A percentile compares a stretch with the other conserved stretches of the same genome.
Evolutionary conservation across 1,284 basidiomycete species (phyloP).

Genomic region (Heliocybe sulcata): DNA sequence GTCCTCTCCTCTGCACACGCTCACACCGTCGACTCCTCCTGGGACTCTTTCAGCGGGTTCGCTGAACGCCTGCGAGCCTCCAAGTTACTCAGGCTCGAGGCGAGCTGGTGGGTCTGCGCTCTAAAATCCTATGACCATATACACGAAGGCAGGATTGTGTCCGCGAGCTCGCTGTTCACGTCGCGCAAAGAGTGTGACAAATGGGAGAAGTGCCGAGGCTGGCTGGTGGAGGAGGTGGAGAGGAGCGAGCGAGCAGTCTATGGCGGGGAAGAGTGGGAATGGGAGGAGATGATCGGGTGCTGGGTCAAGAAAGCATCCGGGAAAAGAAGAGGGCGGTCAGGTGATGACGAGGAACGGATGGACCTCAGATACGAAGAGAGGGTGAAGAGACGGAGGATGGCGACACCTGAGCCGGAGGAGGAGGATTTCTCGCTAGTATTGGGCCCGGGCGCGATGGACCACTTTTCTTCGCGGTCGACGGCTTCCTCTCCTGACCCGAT

Average conservation of each 20-base stretch:
- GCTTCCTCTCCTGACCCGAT: neutral
- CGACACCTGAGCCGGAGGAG: neutral
- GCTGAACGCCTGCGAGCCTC: constrained; percentile 3
- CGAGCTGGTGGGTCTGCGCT: constrained; percentile 44
- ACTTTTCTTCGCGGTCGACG: neutral
- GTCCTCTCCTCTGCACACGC: neutral
- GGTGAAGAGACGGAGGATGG: neutral
- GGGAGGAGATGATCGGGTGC: constrained; percentile 35
- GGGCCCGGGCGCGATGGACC: neutral
- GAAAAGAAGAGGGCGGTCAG: constrained; percentile 3
- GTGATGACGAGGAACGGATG: neutral
- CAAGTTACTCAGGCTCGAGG: constrained; percentile 26
- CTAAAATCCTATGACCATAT: constrained; percentile 38
- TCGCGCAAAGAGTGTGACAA: constrained; percentile 15
- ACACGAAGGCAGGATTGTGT: constrained; percentile 11
- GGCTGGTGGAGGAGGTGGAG: constrained; percentile 39
- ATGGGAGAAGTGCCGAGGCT: constrained; percentile 22
- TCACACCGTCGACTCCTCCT: neutral
- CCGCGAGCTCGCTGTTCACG: neutral
- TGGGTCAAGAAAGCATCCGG: constrained; percentile 31
- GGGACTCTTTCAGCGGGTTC: neutral
- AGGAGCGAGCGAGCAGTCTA: constrained; percentile 42
- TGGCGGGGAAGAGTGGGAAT: constrained; percentile 27
- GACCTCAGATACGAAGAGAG: constrained; percentile 2
- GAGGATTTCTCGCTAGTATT: neutral